Evolutionary conservation across 768 basidiomycete genomes (phyloP).

Genomic region (Termitomyces sp.): DNA sequence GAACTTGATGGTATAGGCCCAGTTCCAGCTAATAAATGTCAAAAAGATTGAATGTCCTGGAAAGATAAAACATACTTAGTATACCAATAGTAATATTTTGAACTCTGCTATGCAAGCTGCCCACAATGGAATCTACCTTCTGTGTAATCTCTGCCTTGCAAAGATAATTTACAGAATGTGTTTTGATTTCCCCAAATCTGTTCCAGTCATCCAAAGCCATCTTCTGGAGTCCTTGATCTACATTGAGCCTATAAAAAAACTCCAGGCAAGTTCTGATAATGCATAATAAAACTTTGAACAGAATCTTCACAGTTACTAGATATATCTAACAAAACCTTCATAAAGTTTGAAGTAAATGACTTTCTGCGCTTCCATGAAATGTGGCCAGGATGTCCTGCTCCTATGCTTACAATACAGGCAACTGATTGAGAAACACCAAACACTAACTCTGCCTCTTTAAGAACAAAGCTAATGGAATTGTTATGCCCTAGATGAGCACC

Average conservation of each 20-base stretch:
- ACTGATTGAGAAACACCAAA: background rate
- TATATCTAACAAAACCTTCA: background rate
- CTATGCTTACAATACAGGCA: conserved; percentile 1
- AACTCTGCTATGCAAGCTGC: background rate
- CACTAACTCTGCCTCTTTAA: background rate
- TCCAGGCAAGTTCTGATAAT: background rate
- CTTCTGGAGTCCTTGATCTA: background rate
- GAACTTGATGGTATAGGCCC: background rate
- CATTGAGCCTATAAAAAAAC: no score
- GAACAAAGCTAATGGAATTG: background rate
- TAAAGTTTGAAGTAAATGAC: background rate
- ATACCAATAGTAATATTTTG: background rate
- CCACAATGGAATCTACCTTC: background rate
- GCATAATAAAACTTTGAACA: background rate
- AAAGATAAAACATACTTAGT: background rate
- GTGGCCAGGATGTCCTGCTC: no score
- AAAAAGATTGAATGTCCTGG: background rate
- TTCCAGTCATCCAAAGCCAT: no score
- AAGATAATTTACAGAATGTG: background rate
- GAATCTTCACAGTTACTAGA: background rate
- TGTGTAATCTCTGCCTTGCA: background rate
- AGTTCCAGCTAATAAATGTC: background rate
- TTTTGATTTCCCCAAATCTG: background rate
- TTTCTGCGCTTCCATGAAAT: background rate
- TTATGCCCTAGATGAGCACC: background rate